Evolutionary conservation across 345 rosid genomes (phyloP).

Genomic region (Nephelium lappaceum): DNA sequence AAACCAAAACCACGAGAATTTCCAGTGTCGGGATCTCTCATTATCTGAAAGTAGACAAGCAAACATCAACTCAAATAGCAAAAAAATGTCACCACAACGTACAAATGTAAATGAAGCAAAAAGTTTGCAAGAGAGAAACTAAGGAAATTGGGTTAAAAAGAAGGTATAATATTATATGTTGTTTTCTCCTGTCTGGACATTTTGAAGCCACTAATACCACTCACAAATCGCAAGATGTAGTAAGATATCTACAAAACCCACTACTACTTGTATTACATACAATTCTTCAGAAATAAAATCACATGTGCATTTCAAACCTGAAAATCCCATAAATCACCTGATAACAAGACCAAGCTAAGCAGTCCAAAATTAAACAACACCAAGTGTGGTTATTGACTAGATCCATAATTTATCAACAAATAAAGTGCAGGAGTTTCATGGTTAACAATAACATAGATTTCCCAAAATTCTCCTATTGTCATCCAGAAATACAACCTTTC

Average conservation of each 20-base stretch:
- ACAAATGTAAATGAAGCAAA: neutral
- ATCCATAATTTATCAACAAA: neutral
- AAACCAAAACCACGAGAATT: conserved; percentile 98
- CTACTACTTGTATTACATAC: neutral
- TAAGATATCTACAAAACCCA: neutral
- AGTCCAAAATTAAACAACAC: neutral
- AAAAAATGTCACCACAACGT: neutral
- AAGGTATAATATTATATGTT: neutral
- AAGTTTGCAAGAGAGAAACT: neutral
- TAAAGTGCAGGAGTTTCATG: neutral
- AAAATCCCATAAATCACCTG: neutral
- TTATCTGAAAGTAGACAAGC: conserved; percentile 52
- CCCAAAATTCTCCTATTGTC: too few species aligned
- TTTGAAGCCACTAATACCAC: neutral
- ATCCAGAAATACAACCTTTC: neutral
- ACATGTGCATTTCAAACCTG: neutral
- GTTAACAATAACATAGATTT: neutral
- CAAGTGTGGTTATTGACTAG: neutral
- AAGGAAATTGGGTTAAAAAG: neutral
- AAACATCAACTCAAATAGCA: conserved; percentile 20
- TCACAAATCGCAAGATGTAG: neutral
- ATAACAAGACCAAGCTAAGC: neutral
- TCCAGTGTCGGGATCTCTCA: conserved; percentile 99
- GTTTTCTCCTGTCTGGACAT: neutral
- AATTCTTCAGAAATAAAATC: neutral